These are phyloP conservation scores for Paragyromitra xinjiangensis DNA, from an alignment of 495 filamentous ascomycete species.

Conservation along the genomic window DNA sequence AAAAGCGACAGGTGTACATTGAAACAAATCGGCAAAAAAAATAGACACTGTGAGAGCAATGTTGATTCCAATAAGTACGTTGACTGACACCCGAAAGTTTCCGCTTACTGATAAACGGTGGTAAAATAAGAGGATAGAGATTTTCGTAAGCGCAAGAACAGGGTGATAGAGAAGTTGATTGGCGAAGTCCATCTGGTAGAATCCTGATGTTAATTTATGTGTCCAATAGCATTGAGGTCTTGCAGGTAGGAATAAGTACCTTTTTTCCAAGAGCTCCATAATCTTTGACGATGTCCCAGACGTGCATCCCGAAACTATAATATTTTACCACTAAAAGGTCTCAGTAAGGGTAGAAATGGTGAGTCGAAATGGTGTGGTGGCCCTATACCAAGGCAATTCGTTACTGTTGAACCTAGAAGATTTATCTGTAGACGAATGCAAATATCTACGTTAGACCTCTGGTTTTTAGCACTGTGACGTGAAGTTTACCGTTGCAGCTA, in stretches of 20 bases:
- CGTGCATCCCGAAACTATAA: conserved; percentile 37
- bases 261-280: conserved; percentile 36
- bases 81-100: conserved; percentile 60
- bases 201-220: neutral
- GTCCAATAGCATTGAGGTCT: neutral
- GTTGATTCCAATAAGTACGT: conserved; percentile 60
- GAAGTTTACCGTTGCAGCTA: conserved; percentile 28
- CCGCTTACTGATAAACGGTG: conserved; percentile 59
- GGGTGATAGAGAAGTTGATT: conserved; percentile 66
- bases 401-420: conserved; percentile 33
- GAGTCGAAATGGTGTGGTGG: neutral
- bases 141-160: conserved; percentile 64
- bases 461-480: too few relatives aligned
- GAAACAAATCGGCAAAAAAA: conserved; percentile 64
- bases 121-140: conserved; percentile 65
- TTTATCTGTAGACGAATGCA: conserved; percentile 22
- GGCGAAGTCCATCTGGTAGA: conserved; percentile 57
- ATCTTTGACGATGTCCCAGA: conserved; percentile 39
- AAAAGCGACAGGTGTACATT: conserved; percentile 63
- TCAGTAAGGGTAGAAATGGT: neutral
- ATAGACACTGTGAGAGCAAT: conserved; percentile 62
- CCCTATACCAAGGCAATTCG: conserved; percentile 27
- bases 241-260: conserved; percentile 1
- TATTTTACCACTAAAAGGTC: conserved; percentile 38
- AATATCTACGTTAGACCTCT: neutral